These are phyloP conservation scores for Mucuna pruriens DNA, from an alignment of 306 rosid species.

Conservation along the genomic window DNA sequence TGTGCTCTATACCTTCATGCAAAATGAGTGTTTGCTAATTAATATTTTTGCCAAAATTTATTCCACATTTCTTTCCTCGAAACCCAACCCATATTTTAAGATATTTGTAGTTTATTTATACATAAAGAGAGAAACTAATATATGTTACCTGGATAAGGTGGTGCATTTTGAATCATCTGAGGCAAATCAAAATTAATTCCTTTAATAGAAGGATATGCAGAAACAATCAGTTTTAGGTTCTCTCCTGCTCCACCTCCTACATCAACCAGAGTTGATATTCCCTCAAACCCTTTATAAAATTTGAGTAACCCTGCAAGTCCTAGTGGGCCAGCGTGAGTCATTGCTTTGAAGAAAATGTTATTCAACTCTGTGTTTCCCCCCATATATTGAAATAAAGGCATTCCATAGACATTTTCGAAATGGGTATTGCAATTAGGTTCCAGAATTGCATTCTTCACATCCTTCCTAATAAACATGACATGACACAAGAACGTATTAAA, in stretches of 20 bases:
- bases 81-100: neutral
- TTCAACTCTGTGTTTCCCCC: neutral
- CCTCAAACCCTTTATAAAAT: neutral
- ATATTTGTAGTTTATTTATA: neutral
- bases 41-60: neutral
- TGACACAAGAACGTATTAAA: neutral
- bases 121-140: neutral
- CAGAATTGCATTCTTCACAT: neutral
- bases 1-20: neutral
- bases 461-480: neutral
- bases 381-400: neutral
- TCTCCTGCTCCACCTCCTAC: conserved; percentile 2
- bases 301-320: neutral
- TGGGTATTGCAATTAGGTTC: neutral
- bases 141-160: neutral
- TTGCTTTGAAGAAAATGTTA: neutral
- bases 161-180: neutral
- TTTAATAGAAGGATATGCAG: neutral
- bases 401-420: neutral
- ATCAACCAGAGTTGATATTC: neutral
- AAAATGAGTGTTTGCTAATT: neutral
- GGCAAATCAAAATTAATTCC: conserved; percentile 6
- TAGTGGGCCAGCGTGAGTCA: neutral
- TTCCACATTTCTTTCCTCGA: too few relatives aligned
- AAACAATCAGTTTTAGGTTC: neutral